Evolutionary conservation across 2,329 filamentous ascomycete genomes (phyloP).

Genomic region (Drechmeria coniospora): DNA sequence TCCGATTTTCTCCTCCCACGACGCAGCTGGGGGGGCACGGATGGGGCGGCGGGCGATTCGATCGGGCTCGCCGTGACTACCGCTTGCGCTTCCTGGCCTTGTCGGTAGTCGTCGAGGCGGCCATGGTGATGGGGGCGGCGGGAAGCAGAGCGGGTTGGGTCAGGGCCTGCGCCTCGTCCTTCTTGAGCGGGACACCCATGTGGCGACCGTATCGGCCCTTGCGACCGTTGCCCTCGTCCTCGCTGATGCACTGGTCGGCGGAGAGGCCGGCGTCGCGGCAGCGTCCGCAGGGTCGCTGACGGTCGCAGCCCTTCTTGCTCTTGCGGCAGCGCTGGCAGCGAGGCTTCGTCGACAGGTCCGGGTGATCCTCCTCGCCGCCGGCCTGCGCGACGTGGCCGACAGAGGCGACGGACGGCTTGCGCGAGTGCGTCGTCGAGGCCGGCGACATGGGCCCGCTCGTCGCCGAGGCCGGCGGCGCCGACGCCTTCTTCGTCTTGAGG

Average conservation of each 20-base stretch:
- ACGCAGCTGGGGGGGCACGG: neutral
- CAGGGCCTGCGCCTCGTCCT: slow-evolving; percentile 31
- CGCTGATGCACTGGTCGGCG: slow-evolving; percentile 86
- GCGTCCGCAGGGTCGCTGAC: slow-evolving; percentile 83
- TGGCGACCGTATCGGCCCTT: slow-evolving; percentile 78
- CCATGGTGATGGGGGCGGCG: slow-evolving; percentile 26
- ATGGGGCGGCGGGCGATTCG: neutral
- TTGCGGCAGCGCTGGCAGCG: slow-evolving; percentile 97
- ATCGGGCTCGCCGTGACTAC: slow-evolving; percentile 15
- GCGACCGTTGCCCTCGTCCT: slow-evolving; percentile 93
- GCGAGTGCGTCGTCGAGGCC: slow-evolving; percentile 53
- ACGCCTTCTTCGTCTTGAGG: slow-evolving; percentile 37
- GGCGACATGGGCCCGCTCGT: slow-evolving; percentile 43
- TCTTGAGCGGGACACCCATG: slow-evolving; percentile 51
- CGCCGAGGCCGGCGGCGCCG: slow-evolving; percentile 16
- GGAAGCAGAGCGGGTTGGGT: slow-evolving; percentile 24
- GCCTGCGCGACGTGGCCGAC: slow-evolving; percentile 28
- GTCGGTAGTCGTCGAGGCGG: slow-evolving; percentile 22
- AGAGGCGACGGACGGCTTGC: slow-evolving; percentile 62
- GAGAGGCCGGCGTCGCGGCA: slow-evolving; percentile 94
- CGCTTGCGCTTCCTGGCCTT: slow-evolving; percentile 50
- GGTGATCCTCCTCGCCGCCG: slow-evolving; percentile 72
- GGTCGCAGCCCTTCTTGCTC: slow-evolving; percentile 98
- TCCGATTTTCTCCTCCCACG: neutral
- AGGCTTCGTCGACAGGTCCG: slow-evolving; percentile 86